Percentiles rank a stretch among this genome's conserved stretches.
These are phyloP conservation scores for Penicillium sp. DNA, from an alignment of 2,329 filamentous ascomycete genomes.

Conservation along the genomic window DNA sequence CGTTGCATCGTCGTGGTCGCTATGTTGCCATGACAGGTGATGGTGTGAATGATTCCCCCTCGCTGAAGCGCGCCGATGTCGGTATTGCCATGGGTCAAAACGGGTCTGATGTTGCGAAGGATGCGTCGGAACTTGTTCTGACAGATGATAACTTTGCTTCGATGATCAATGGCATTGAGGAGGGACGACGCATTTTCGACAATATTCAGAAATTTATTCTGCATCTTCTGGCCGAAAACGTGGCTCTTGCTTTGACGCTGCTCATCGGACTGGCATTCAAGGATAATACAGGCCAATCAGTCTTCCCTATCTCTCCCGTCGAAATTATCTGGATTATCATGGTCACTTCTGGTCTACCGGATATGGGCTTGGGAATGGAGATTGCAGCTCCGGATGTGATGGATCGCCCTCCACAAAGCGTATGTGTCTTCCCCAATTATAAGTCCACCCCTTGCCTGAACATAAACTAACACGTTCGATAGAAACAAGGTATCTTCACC, in stretches of 20 bases:
- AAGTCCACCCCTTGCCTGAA: background rate
- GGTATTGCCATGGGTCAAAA: conserved; percentile 83
- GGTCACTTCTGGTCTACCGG: conserved; percentile 82
- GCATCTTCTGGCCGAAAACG: conserved; percentile 76
- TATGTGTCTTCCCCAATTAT: conserved; percentile 14
- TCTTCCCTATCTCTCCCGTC: conserved; percentile 81
- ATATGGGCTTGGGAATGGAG: conserved; percentile 84
- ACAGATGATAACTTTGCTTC: conserved; percentile 86
- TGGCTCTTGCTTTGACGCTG: conserved; percentile 78
- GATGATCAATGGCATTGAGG: conserved; percentile 78
- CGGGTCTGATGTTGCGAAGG: conserved; percentile 80
- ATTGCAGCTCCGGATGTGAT: conserved; percentile 73
- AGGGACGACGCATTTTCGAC: conserved; percentile 82
- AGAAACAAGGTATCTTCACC: conserved; percentile 70
- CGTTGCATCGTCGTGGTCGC: conserved; percentile 55
- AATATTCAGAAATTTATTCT: conserved; percentile 88
- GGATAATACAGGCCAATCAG: conserved; percentile 67
- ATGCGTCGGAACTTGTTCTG: conserved; percentile 63
- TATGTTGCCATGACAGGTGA: conserved; percentile 90
- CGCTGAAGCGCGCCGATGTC: conserved; percentile 76
- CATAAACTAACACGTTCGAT: conserved; percentile 7
- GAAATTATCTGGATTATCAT: conserved; percentile 95
- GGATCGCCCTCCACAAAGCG: conserved; percentile 70
- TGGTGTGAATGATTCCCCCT: conserved; percentile 83
- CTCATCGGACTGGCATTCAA: conserved; percentile 81